Evolutionary conservation across 768 basidiomycete genomes (phyloP), one percentile per base, ranked within the genome.

Genomic region (Baorangia bicolor): DNA sequence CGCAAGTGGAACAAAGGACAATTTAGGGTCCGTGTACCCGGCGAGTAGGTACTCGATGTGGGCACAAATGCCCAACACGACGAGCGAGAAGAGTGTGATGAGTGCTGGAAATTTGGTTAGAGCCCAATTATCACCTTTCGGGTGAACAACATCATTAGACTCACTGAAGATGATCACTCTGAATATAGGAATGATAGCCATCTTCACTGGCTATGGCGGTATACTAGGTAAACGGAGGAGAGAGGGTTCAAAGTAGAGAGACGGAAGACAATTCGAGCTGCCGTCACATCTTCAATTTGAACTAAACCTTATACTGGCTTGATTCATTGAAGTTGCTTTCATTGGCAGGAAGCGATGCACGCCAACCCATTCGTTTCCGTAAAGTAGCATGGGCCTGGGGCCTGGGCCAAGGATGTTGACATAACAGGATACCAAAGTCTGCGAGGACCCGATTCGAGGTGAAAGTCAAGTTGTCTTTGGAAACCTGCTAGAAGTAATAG

Each of bases 101-200:
- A 59, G n/a, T 12, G 49, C 66, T 69, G 20, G 10, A 50, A 37
- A 14, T 13, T 30, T 27, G 9, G 40, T 60, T 20, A 56, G 49
- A 14, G 3, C 5, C 5, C 33, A 5, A 31, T n/a, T n/a, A n/a
- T 27, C 28, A 13, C 13, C 16, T 20, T 38, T n/a, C 2, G 20
- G 21, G 7, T 16, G 12, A 39, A 20, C 2, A 23, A 11, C n/a
- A 18, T n/a, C 30, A 18, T 11, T 7, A 11, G 13, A 52, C 70
- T 58, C 44, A 72, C 71, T 28, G 23, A 69, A 69, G 28, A 61
- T 5, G 28, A 53, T 42, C 11, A 34, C 28, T 51, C 69, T 64
- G 41, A 72, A n/a, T 33, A 44, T 64, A 58, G 62, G 58, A 67
- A 67, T 54, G 67, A 60, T 16, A 20, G 60, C 62, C 64, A 66